Evolutionary conservation across 352 stramenopile species (phyloP), one percentile per base, ranked within the genome.

Genomic region (Phytopythium mirpurense): DNA sequence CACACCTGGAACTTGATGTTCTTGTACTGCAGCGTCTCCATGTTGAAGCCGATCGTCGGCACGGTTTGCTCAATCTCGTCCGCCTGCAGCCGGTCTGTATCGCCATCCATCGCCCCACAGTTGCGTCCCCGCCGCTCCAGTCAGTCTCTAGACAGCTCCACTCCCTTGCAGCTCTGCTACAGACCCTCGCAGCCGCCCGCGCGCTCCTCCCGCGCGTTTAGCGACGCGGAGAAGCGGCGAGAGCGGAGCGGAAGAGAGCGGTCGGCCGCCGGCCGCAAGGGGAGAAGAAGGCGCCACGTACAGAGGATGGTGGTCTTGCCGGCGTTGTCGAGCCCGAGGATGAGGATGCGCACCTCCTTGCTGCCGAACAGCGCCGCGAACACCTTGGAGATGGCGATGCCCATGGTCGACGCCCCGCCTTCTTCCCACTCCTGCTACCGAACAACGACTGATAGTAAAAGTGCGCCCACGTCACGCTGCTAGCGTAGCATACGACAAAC

Each of bases 271-370:
- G n/a, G n/a, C 10, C 3, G 42, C 11, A 7, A 31, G 34, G 10
- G 35, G 32, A 38, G 65, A 32, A 35, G 27, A 43, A 12, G 10
- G 18, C 18, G 52, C n/a, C 19, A 88, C 80, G 62, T 86, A 93
- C 83, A 99, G 36, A 99, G 80, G 61, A 99, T 99, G 9, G 98
- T 99, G 8, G 98, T 99, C 76, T 99, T 99, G 42, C 98, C 98
- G 32, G 98, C 97, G 74, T 99, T 99, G 70, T 99, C 98, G 5
- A 99, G 86, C 5, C 97, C 98, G 5, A 99, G 73, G 70, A 99
- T 99, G 14, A 99, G 81, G 70, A 99, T 99, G 60, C 97, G 88
- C 35, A 99, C 94, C 74, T 99, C 97, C 71, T 99, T 99, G 59
- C 79, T 97, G 19, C 98, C 97, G 78, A 99, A 99, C 35, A 99